Evolutionary conservation across 208 protist species (phyloP).

Genomic region (Acanthamoeba castellanii): DNA sequence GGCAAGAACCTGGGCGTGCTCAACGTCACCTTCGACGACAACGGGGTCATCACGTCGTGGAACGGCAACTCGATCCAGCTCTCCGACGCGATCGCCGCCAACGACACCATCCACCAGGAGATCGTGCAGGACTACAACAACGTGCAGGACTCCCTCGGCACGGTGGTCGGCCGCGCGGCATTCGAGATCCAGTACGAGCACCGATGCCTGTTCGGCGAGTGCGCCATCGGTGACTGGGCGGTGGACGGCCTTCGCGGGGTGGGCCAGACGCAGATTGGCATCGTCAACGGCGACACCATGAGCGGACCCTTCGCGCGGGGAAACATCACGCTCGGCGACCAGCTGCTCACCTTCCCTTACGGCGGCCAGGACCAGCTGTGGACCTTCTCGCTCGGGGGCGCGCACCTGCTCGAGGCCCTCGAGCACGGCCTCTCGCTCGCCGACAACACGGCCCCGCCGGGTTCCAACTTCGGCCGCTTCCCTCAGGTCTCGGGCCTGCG

Average conservation of each 20-base stretch:
- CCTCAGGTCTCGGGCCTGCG: slow-evolving; percentile 42
- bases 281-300: slow-evolving; percentile 6
- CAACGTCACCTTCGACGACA: neutral
- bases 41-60: slow-evolving; percentile 13
- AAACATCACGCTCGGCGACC: neutral
- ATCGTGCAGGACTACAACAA: neutral
- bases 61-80: slow-evolving; percentile 41
- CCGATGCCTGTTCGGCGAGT: slow-evolving; percentile 32
- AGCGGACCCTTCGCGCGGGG: neutral
- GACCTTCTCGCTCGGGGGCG: slow-evolving; percentile 17
- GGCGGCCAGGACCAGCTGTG: neutral
- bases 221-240: slow-evolving; percentile 48
- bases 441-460: neutral
- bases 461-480: neutral
- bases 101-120: neutral
- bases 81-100: neutral
- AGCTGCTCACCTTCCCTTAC: neutral
- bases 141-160: neutral
- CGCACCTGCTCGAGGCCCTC: neutral
- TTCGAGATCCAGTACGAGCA: slow-evolving; percentile 18
- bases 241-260: neutral
- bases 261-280: neutral
- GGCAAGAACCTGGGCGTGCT: slow-evolving; percentile 30
- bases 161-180: neutral
- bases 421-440: neutral